Evolutionary conservation across 1,284 basidiomycete species (phyloP), one percentile per base, ranked within the genome.

Genomic region (Ceratobasidium sp.): DNA sequence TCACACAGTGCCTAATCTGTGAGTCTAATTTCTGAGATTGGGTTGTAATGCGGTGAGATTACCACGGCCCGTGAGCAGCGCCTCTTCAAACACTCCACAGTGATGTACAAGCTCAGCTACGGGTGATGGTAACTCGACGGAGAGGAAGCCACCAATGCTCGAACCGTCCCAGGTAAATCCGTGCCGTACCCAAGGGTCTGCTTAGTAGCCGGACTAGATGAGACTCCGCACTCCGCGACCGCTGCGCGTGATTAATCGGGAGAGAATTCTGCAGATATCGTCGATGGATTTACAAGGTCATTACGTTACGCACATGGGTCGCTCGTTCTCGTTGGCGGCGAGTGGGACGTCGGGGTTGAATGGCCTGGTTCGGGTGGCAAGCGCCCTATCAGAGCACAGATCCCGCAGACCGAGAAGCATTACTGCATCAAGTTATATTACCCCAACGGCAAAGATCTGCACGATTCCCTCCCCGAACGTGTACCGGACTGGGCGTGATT

Each of bases 161-260:
- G 41, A 58, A 57, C 53, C 30, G 26, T 57, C 28, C 53, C 58
- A 10, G 53, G 65, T 10, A 58, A 70, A 57, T 53, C 53, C 28
- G 41, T 32, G 65, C 65, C 65, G 36, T 70, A 9, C 32, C 36
- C 65, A 16, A 52, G 53, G 65, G 28, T 5, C 45, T 28, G 61
- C 30, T 57, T 70, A 46, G 65, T 70, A 57, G 53, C 65, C 65
- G 65, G 65, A 48, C 14, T 41, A 36, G 6, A 53, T 67, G 21
- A 34, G 21, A 70, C 65, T 70, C 65, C 65, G 41, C 65, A 48
- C 65, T 70, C 65, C 65, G 57, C 57, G 23, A 12, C 39, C 23
- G 34, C 14, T 18, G 57, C n/a, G n/a, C n/a, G n/a, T 39, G 57
- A 59, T 32, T 55, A 55, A 55, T 55, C 30, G 52, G 52, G 21